These are phyloP conservation scores for Gossypium davidsonii DNA, from an alignment of 441 rosid species.

Conservation along the genomic window DNA sequence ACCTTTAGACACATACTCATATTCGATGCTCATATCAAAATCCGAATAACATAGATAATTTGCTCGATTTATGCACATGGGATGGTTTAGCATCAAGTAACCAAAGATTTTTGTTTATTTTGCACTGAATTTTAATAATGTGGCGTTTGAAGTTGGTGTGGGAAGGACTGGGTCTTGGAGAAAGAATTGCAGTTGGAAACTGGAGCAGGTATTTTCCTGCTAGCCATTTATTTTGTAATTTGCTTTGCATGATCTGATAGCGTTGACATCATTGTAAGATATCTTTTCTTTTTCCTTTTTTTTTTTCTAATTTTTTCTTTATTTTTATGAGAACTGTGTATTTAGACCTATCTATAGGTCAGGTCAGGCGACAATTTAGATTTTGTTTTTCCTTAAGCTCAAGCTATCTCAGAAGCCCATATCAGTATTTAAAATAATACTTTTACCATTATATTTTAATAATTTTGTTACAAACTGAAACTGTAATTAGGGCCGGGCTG, in stretches of 20 bases:
- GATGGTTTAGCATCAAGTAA: neutral
- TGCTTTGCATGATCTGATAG: neutral
- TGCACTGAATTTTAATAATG: neutral
- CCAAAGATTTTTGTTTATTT: neutral
- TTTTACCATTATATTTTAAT: too few species aligned
- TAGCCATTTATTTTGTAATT: neutral
- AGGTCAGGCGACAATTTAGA: too few species aligned
- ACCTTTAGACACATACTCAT: neutral
- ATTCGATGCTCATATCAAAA: neutral
- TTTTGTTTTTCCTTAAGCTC: too few species aligned
- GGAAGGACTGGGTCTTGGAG: slow-evolving; percentile 20
- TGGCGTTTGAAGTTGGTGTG: slow-evolving; percentile 15
- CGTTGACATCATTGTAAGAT: neutral
- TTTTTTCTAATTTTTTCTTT: neutral
- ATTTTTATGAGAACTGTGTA: neutral
- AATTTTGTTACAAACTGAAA: too few species aligned
- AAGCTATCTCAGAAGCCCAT: too few species aligned
- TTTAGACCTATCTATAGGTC: neutral
- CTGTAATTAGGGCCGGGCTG: too few species aligned
- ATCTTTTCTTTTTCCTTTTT: neutral
- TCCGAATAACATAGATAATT: neutral
- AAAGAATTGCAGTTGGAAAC: slow-evolving; percentile 10
- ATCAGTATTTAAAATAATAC: too few species aligned
- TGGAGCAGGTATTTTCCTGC: slow-evolving; percentile 7
- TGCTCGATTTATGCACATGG: neutral